phyloP scores from a whole-genome alignment of 2,329 filamentous ascomycete genomes.

The Fusarium solani-melongenae region DNA sequence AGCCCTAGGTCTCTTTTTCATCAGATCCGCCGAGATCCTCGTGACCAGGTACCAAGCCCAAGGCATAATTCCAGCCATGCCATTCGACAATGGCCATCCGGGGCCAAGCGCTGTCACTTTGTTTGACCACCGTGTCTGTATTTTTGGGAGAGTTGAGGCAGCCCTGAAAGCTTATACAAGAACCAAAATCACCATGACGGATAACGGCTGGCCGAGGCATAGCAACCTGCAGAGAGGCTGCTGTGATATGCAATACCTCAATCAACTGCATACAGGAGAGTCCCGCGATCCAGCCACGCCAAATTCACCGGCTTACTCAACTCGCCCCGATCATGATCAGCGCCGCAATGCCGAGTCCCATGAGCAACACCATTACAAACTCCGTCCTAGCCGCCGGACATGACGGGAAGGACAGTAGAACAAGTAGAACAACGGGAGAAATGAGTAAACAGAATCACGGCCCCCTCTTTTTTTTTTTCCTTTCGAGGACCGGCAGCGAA shows the following conservation, averaged over 20 bases:
- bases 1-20: constrained; percentile 28
- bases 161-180: constrained; percentile 9
- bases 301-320: constrained; percentile 29
- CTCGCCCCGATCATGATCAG: constrained; percentile 12
- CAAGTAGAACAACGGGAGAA: constrained; percentile 9
- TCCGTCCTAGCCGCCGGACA: constrained; percentile 6
- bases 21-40: constrained; percentile 31
- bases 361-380: neutral
- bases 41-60: constrained; percentile 31
- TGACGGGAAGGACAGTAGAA: neutral
- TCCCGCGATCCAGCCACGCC: constrained; percentile 4
- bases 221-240: constrained; percentile 13
- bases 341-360: constrained; percentile 5
- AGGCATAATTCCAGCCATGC: constrained; percentile 22
- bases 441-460: constrained; percentile 14
- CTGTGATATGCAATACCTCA: constrained; percentile 3
- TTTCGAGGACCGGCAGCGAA: constrained; percentile 24
- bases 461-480: constrained; percentile 12
- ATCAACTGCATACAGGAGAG: constrained; percentile 2
- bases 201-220: neutral
- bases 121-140: neutral
- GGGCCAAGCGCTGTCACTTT: constrained; percentile 7
- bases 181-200: neutral
- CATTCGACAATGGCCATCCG: constrained; percentile 37
- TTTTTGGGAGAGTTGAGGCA: neutral